phyloP scores from a whole-genome alignment of 1,139 yeast genomes.

The Meyerozyma smithsonii region DNA sequence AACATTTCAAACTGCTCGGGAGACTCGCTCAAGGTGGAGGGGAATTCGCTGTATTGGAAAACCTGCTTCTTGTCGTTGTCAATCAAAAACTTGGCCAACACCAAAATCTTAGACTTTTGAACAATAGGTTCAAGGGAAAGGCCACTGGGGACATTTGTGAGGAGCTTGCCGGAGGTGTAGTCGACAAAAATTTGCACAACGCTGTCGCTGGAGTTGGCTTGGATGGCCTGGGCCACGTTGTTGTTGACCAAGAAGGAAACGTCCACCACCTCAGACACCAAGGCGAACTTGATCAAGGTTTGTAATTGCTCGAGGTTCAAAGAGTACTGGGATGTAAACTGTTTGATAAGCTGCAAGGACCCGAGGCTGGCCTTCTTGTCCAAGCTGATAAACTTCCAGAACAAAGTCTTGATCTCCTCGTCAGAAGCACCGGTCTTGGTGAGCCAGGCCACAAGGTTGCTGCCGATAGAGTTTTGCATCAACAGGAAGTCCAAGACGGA shows the following conservation, averaged over 20 bases:
- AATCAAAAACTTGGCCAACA: slow-evolving; percentile 37
- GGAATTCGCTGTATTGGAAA: slow-evolving; percentile 37
- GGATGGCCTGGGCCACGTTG: slow-evolving; percentile 33
- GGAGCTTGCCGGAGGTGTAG: slow-evolving; percentile 35
- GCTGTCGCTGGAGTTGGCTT: slow-evolving; percentile 15
- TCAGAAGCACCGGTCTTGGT: slow-evolving; percentile 9
- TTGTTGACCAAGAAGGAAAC: slow-evolving; percentile 41
- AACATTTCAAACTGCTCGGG: slow-evolving; percentile 37
- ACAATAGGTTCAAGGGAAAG: slow-evolving; percentile 23
- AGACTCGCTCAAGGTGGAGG: slow-evolving; percentile 24
- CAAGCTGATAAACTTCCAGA: slow-evolving; percentile 39
- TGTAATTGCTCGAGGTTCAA: slow-evolving; percentile 27
- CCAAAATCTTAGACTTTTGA: slow-evolving; percentile 38
- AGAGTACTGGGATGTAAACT: slow-evolving; percentile 26
- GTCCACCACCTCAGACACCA: slow-evolving; percentile 39
- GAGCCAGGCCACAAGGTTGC: slow-evolving; percentile 37
- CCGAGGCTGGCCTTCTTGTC: slow-evolving; percentile 25
- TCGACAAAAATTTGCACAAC: slow-evolving; percentile 26
- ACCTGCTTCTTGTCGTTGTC: slow-evolving; percentile 22
- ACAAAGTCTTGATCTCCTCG: slow-evolving; percentile 14
- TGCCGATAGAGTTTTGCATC: slow-evolving; percentile 34
- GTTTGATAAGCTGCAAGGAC: slow-evolving; percentile 34
- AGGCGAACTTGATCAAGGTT: slow-evolving; percentile 32
- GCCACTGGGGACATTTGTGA: slow-evolving; percentile 13
- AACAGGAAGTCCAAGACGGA: slow-evolving; percentile 31